Conservation (phyloP, 2,329 filamentous ascomycete genomes). For the Sclerotinia borealis region DNA sequence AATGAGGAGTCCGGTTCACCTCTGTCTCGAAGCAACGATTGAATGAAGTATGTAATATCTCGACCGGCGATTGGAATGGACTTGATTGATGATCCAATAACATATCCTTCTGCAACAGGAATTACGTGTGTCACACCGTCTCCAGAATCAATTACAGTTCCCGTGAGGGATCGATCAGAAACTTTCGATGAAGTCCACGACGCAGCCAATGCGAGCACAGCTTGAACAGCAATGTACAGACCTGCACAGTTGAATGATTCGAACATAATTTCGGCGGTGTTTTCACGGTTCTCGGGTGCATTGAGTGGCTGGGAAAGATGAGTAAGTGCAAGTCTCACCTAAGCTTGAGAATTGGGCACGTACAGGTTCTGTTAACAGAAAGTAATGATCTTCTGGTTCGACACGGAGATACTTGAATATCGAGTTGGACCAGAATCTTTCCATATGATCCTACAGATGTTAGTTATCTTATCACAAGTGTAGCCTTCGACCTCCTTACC, state of each 20-base stretch:
- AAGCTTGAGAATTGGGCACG: constrained; percentile 31
- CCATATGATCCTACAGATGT: constrained; percentile 80
- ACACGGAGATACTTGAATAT: constrained; percentile 99
- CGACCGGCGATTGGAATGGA: constrained; percentile 96
- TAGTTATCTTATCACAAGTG: constrained; percentile 16
- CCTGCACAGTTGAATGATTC: constrained; percentile 99
- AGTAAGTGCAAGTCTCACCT: constrained; percentile 3
- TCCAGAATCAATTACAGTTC: constrained; percentile 96
- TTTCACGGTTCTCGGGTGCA: constrained; percentile 96
- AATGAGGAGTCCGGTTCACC: constrained; percentile 94
- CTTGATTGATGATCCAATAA: constrained; percentile 98
- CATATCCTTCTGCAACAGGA: constrained; percentile 95
- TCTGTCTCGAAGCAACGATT: constrained; percentile 89
- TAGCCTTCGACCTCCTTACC: constrained; percentile 47
- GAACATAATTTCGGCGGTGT: constrained; percentile 99
- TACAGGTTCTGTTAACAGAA: constrained; percentile 94
- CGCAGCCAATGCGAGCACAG: constrained; percentile 89
- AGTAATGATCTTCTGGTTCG: constrained; percentile 97
- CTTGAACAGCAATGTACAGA: constrained; percentile 97
- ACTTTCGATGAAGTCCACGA: constrained; percentile 99
- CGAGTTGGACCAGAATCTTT: constrained; percentile 99
- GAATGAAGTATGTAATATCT: constrained; percentile 98
- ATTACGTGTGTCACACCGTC: constrained; percentile 99
- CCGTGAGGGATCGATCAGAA: constrained; percentile 88
- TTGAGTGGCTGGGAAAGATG: constrained; percentile 67